Evolutionary conservation across 352 stramenopile species (phyloP).

Genomic region (Globisporangium megalacanthum): DNA sequence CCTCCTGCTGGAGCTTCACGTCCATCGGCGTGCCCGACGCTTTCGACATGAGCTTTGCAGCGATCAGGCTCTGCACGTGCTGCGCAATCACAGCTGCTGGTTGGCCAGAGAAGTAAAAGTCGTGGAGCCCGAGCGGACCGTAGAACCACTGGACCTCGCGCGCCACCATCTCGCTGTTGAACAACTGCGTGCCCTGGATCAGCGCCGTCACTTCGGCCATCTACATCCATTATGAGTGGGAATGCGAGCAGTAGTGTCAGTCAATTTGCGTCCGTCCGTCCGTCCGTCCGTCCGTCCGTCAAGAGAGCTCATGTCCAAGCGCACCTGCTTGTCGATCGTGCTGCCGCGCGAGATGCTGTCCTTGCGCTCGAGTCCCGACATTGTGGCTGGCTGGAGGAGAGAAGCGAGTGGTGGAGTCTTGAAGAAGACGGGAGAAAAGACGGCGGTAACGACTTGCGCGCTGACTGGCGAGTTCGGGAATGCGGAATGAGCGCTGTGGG

Average conservation of each 20-base stretch:
- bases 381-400: not conserved
- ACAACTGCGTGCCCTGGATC: slow-evolving; percentile 47
- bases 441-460: slow-evolving; percentile 6
- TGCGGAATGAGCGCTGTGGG: too few species aligned
- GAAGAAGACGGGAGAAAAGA: not conserved
- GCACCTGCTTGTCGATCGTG: slow-evolving; percentile 15
- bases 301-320: too few species aligned
- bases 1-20: slow-evolving; percentile 79
- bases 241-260: not conserved
- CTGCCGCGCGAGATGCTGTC: slow-evolving; percentile 12
- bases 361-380: slow-evolving; percentile 8
- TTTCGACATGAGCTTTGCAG: slow-evolving; percentile 79
- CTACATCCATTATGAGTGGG: slow-evolving; percentile 1
- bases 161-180: slow-evolving; percentile 50
- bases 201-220: slow-evolving; percentile 68
- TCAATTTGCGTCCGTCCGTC: not conserved
- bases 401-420: not conserved
- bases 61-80: slow-evolving; percentile 77
- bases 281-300: not conserved
- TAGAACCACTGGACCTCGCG: slow-evolving; percentile 84
- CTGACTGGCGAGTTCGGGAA: slow-evolving; percentile 1
- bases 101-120: slow-evolving; percentile 81
- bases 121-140: slow-evolving; percentile 67
- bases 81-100: slow-evolving; percentile 56
- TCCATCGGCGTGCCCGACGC: slow-evolving; percentile 66